These are phyloP conservation scores for Hibiscus tridactylites DNA, from an alignment of 345 rosid genomes.

Conservation along the genomic window DNA sequence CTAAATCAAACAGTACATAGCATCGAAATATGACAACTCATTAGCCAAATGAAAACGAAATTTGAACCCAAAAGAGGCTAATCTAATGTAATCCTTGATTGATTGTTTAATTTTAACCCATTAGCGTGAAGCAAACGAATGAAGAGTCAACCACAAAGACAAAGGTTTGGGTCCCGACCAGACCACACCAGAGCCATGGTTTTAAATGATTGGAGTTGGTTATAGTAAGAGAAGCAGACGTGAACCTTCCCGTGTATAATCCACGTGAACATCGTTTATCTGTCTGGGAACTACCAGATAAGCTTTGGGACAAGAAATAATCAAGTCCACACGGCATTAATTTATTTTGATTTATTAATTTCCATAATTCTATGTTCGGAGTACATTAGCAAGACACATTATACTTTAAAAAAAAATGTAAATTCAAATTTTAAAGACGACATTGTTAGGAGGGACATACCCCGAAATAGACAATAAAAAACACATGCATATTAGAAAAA, in stretches of 20 bases:
- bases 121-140: neutral
- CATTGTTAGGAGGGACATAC: no score
- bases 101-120: neutral
- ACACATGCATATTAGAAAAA: neutral
- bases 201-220: slow-evolving; percentile 7
- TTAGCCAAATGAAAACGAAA: neutral
- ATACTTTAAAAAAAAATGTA: no score
- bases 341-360: neutral
- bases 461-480: no score
- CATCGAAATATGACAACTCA: neutral
- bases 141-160: neutral
- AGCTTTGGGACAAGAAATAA: neutral
- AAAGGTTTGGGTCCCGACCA: neutral
- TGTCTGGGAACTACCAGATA: slow-evolving; percentile 3
- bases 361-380: neutral
- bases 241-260: neutral
- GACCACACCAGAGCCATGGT: neutral
- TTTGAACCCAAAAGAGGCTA: neutral
- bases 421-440: no score
- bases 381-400: no score
- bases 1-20: neutral
- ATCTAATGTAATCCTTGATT: neutral
- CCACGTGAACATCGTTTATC: slow-evolving; percentile 6
- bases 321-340: neutral
- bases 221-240: slow-evolving; percentile 1